phyloP scores from a whole-genome alignment of 176 grass and related monocot species.

The Puya raimondii region DNA sequence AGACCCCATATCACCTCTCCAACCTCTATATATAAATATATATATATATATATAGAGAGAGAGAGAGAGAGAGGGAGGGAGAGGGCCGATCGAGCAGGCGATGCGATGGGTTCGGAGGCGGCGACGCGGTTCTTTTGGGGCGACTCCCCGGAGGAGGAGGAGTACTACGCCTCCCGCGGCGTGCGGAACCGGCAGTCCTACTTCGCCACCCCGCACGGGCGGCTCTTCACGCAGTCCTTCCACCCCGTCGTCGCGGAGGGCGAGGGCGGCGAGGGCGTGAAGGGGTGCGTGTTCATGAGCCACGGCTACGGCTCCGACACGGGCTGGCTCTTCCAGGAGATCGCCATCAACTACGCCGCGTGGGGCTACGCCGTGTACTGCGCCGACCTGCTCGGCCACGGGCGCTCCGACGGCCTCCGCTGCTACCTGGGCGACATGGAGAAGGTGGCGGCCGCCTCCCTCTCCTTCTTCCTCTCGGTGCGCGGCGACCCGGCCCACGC shows the following conservation, averaged over 20 bases:
- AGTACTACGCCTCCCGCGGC: conserved; percentile 51
- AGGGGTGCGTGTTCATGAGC: conserved; percentile 42
- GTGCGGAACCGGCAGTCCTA: conserved; percentile 39
- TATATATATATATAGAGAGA: too few species aligned
- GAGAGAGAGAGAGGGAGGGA: background rate
- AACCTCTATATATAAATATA: too few species aligned
- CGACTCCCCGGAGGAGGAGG: conserved; percentile 38
- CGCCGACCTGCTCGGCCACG: conserved; percentile 61
- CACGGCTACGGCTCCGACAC: conserved; percentile 65
- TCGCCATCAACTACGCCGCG: conserved; percentile 41
- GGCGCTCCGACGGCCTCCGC: conserved; percentile 57
- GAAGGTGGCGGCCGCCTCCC: conserved; percentile 37
- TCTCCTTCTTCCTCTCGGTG: conserved; percentile 54
- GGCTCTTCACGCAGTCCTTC: conserved; percentile 63
- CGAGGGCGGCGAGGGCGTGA: conserved; percentile 30
- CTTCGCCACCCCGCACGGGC: conserved; percentile 42
- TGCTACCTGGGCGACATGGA: conserved; percentile 71
- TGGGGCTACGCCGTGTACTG: conserved; percentile 70
- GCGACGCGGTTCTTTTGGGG: conserved; percentile 50
- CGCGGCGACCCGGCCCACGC: conserved; percentile 19
- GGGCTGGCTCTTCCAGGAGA: conserved; percentile 60
- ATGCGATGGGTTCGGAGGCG: background rate
- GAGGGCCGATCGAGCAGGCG: background rate
- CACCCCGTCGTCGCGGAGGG: conserved; percentile 30
- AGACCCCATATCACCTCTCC: too few species aligned